Conservation (phyloP, 352 stramenopile genomes). For the Achlya hypogyna region DNA sequence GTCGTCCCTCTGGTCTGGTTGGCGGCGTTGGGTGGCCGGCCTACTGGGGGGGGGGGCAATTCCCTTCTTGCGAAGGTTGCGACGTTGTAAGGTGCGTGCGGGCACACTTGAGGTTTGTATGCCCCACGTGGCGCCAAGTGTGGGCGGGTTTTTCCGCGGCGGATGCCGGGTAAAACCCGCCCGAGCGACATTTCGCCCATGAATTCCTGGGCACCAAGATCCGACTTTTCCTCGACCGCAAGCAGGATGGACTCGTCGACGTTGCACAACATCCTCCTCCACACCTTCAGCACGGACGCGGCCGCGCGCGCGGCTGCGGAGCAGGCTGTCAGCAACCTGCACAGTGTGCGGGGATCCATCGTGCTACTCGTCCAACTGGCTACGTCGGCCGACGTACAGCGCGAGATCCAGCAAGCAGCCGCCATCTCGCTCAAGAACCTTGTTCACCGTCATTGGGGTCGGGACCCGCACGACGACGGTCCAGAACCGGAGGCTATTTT, state of each 20-base stretch:
- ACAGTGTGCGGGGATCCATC: conserved; percentile 63
- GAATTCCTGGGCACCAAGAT: neutral
- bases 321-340: conserved; percentile 59
- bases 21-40: neutral
- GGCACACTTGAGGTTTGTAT: neutral
- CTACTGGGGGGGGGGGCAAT: neutral
- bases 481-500: conserved; percentile 41
- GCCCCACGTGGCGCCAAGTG: neutral
- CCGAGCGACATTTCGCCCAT: neutral
- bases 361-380: conserved; percentile 80
- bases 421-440: conserved; percentile 95
- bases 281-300: conserved; percentile 78
- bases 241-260: conserved; percentile 77
- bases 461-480: conserved; percentile 66
- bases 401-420: conserved; percentile 86
- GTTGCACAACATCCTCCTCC: conserved; percentile 83
- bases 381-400: conserved; percentile 52
- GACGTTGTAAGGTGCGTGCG: no score
- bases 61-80: neutral
- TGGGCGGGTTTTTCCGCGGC: neutral
- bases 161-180: neutral
- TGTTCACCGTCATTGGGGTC: conserved; percentile 90
- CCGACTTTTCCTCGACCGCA: conserved; percentile 4
- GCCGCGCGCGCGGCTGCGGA: conserved; percentile 60
- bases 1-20: no score